Base-by-base conservation (phyloP, 371 early-diverging fungal species). In the Rhizomucor miehei region DNA sequence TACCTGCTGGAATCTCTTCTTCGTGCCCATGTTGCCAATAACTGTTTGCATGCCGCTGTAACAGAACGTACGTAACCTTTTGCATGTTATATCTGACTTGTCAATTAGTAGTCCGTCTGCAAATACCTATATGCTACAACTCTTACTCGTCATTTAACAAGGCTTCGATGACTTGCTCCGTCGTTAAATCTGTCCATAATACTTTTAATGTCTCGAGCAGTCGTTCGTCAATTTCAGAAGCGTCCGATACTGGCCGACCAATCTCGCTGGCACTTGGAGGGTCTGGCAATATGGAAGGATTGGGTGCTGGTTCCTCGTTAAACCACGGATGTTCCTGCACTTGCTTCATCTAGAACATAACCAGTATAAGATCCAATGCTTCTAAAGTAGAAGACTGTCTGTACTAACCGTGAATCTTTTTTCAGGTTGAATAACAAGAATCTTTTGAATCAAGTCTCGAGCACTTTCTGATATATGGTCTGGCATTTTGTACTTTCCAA, bases 381-480 rank as follows among this genome's bases (percentile, higher is more conserved):
- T 13, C 13, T 25, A 3, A 10, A 1, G 12, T 21, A 19, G 19
- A 9, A 36, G 16, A 37, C 2, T 2, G 6, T 16, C 1, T 11
- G 35, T 44, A 35, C 48, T 52, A 79, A 81, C 84, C 35, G 74
- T 77, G 12, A 69, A 44, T 39, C 77, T 52, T 47, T 71, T 69
- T 14, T 56, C 52, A 11, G 77, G 77, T 47, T 71, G 64, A 19
- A 70, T 63, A 6, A 73, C 72, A 14, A 77, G 57, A 24, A 73
- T 77, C 44, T 52, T 69, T 19, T 59, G 53, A 23, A 77, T 71
- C n/a, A 77, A 60, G 52, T 93, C 90, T 36, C 78, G 67, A 11
- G 90, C 88, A 20, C 64, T 62, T 2, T 68, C 52, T 20, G 85
- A 77, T 53, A 89, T 71, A 52, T 85, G 73, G 6, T 85, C 81